Evolutionary conservation across 768 basidiomycete genomes (phyloP), one percentile per base, ranked within the genome.

Genomic region (Holtermanniella nyarrowii): DNA sequence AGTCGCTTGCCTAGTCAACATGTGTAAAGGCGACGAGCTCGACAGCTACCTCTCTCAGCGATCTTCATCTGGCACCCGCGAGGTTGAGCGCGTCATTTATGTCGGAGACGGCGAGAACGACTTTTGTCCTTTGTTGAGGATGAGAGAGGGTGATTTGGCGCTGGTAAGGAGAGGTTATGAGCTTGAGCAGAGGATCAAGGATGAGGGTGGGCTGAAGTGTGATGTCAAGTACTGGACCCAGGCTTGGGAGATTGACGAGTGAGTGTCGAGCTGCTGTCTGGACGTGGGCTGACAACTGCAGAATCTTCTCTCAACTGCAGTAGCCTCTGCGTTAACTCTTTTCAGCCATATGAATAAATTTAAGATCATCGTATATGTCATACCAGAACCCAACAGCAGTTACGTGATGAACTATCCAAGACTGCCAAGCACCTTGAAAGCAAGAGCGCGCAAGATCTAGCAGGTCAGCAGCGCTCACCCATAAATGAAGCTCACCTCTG

Each of bases 11-110:
- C 82, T 83, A 51, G 80, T 83, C 13, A 97, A 99, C 76, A 95
- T 99, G 91, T 99, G 95, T 77, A 99, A 99, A 76, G 91, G 93
- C n/a, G 84, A 87, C 56, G 95, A 99, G 68, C 77, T 99, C n/a
- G 79, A 83, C 10, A 81, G 81, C 1, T 96, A 85, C 74, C 76
- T 93, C 45, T 73, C 74, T 1, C 74, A 81, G 42, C 76, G 84
- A 53, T 37, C 31, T 7, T 7, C 31, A 7, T 7, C 10, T 16
- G 31, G 10, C 16, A 37, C 10, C 16, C 31, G 31, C 31, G 31
- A 37, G 31, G 31, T 37, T 16, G 75, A 76, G 10, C 80, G 84
- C 31, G 76, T 95, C 59, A 76, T 86, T 42, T 99, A 95, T 69
- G 77, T 97, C 54, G 95, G 95, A 14, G 95, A 99, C 62, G 95